These are phyloP conservation scores for Ambrosiella beaveri DNA, from an alignment of 2,329 filamentous ascomycete genomes.

Conservation along the genomic window DNA sequence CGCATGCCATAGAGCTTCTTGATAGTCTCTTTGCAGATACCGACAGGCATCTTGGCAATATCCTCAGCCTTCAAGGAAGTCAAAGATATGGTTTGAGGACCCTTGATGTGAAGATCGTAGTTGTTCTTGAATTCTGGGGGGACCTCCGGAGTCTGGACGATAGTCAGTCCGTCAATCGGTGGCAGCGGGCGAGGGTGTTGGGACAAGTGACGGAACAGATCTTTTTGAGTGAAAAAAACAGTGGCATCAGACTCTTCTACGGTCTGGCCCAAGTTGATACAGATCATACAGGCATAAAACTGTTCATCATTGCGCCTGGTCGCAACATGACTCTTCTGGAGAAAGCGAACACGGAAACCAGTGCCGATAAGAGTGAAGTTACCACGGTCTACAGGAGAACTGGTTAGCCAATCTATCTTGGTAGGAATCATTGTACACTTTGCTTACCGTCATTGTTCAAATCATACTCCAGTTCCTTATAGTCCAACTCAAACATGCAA, in stretches of 20 bases:
- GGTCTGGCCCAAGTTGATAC: conserved; percentile 31
- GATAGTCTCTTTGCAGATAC: conserved; percentile 29
- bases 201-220: conserved; percentile 35
- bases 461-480: conserved; percentile 34
- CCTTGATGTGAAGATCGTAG: conserved; percentile 34
- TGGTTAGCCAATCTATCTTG: background rate
- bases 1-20: conserved; percentile 30
- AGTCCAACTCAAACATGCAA: conserved; percentile 38
- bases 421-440: background rate
- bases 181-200: conserved; percentile 37
- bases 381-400: conserved; percentile 24
- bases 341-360: conserved; percentile 34
- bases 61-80: conserved; percentile 25
- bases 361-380: conserved; percentile 31
- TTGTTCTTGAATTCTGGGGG: conserved; percentile 28
- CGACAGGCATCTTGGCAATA: conserved; percentile 27
- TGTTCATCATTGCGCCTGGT: conserved; percentile 34
- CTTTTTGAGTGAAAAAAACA: conserved; percentile 35
- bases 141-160: conserved; percentile 28
- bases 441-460: conserved; percentile 29
- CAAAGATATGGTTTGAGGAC: conserved; percentile 24
- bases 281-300: conserved; percentile 38
- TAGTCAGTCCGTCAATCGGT: conserved; percentile 28
- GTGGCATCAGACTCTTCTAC: conserved; percentile 37
- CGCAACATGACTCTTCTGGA: conserved; percentile 37